A percentile compares a stretch with the other conserved stretches of the same genome.
phyloP scores from a whole-genome alignment of 139 green algal genomes.

The Chlorella sorokiniana region DNA sequence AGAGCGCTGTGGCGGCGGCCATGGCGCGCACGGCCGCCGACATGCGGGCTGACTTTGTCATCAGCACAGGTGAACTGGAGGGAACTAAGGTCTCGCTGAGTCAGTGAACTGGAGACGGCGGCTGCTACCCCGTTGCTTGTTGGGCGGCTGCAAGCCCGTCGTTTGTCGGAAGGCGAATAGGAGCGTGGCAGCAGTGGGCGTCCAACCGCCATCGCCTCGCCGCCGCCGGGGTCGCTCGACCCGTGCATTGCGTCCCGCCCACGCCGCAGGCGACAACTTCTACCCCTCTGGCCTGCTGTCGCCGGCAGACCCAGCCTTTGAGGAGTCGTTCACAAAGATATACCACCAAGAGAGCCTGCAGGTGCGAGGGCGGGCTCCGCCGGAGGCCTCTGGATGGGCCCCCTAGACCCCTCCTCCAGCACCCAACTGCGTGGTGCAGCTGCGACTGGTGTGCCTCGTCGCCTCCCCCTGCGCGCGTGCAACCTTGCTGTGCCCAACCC shows the following conservation, averaged over 20 bases:
- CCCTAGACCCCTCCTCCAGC: neutral
- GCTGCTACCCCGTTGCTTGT: too few relatives aligned
- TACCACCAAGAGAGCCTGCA: conserved; percentile 29
- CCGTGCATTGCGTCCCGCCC: neutral
- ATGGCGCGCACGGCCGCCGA: conserved; percentile 52
- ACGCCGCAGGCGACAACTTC: conserved; percentile 55
- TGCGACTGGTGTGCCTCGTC: too few relatives aligned
- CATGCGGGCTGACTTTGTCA: conserved; percentile 56
- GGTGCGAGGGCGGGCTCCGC: neutral
- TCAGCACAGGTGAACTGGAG: conserved; percentile 51
- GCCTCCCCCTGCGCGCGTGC: too few relatives aligned
- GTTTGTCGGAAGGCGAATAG: too few relatives aligned
- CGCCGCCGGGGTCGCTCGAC: too few relatives aligned
- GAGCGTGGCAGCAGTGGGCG: too few relatives aligned
- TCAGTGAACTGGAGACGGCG: too few relatives aligned
- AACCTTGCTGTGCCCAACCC: too few relatives aligned
- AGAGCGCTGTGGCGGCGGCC: conserved; percentile 53
- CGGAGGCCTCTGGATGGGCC: too few relatives aligned
- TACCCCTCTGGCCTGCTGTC: conserved; percentile 30
- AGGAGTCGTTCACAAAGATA: conserved; percentile 4
- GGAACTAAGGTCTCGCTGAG: too few relatives aligned
- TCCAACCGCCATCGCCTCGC: too few relatives aligned
- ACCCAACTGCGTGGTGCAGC: neutral
- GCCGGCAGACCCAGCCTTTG: conserved; percentile 23
- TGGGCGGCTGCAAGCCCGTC: too few relatives aligned